Conservation (phyloP, 331 rosid species). For the Quercus tomentella region DNA sequence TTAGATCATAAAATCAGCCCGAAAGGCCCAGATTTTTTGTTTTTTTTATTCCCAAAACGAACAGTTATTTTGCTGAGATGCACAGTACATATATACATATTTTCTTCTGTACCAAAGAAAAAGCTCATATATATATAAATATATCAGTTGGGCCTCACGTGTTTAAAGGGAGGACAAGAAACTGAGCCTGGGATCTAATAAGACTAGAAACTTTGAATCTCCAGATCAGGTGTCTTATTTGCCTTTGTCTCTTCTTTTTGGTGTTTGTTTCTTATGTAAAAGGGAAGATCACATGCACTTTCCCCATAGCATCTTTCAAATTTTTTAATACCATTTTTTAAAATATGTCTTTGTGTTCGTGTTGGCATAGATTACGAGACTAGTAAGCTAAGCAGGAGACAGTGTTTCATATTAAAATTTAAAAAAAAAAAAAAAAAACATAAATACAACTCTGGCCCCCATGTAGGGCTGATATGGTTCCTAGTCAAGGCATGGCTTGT, state of each 20-base stretch:
- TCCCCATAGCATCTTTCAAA: not conserved
- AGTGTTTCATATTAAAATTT: not conserved
- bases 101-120: too few relatives aligned
- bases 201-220: not conserved
- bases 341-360: not conserved
- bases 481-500: constrained; percentile 25
- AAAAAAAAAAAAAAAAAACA: not conserved
- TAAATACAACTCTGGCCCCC: constrained; percentile 18
- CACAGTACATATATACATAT: too few relatives aligned
- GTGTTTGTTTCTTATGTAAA: constrained; percentile 18
- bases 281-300: constrained; percentile 12
- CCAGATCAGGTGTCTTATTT: constrained; percentile 4
- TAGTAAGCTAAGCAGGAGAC: constrained; percentile 6
- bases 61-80: too few relatives aligned
- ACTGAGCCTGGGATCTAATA: not conserved
- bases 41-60: too few relatives aligned
- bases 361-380: constrained; percentile 4
- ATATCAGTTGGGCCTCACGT: not conserved
- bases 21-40: not conserved
- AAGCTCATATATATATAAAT: too few relatives aligned
- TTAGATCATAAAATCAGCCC: not conserved
- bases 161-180: not conserved
- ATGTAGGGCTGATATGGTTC: constrained; percentile 20
- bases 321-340: not conserved
- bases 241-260: constrained; percentile 17